Percentiles rank a stretch among this genome's conserved stretches.
Evolutionary conservation across 352 stramenopile genomes (phyloP).

Genomic region (Phytophthora chlamydospora): DNA sequence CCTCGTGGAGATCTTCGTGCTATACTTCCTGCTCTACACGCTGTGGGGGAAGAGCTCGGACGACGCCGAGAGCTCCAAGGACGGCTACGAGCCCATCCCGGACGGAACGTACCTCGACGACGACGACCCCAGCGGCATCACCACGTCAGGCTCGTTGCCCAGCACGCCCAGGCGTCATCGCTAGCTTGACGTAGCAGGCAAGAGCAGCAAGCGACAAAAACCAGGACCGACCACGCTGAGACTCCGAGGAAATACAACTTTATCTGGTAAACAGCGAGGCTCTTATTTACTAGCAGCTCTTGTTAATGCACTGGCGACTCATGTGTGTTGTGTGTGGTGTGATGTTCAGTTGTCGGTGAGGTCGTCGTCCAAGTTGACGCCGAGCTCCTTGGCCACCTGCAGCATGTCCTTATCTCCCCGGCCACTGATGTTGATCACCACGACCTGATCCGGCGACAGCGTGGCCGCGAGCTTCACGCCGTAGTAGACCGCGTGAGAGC

Average conservation of each 20-base stretch:
- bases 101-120: conserved; percentile 62
- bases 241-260: conserved; percentile 14
- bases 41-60: conserved; percentile 86
- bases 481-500: conserved; percentile 95
- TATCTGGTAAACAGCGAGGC: conserved; percentile 24
- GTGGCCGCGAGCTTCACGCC: conserved; percentile 93
- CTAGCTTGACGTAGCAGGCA: conserved; percentile 14
- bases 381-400: conserved; percentile 96
- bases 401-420: conserved; percentile 99
- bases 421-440: conserved; percentile 98
- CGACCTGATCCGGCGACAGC: conserved; percentile 88
- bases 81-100: conserved; percentile 81
- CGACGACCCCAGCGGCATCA: conserved; percentile 56
- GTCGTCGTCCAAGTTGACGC: conserved; percentile 91
- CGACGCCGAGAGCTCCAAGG: conserved; percentile 64
- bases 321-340: conserved; percentile 11
- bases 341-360: conserved; percentile 72
- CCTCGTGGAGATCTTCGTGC: conserved; percentile 91
- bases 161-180: conserved; percentile 37
- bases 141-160: conserved; percentile 33
- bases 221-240: conserved; percentile 5
- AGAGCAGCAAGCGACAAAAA: conserved; percentile 10
- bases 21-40: conserved; percentile 96
- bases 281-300: conserved; percentile 25
- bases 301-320: conserved; percentile 23